A percentile compares a stretch with the other conserved stretches of the same genome.
phyloP scores from a whole-genome alignment of 1,284 basidiomycete genomes.

The Bondarzewia mesenterica region DNA sequence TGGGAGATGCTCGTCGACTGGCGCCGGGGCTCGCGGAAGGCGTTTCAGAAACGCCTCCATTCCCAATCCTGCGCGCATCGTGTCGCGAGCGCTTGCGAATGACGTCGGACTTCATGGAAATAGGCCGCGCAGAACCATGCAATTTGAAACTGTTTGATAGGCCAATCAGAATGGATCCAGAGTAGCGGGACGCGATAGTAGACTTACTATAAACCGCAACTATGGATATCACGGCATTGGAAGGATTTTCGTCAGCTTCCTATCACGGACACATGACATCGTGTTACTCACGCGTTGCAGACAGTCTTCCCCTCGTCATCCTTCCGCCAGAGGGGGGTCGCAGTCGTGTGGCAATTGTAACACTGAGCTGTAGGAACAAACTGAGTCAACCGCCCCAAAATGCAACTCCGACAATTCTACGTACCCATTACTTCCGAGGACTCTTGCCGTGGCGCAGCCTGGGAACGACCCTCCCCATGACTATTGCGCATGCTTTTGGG shows the following conservation, averaged over 20 bases:
- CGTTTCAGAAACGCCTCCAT: conserved; percentile 36
- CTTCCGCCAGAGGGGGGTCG: conserved; percentile 86
- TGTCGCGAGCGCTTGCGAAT: conserved; percentile 77
- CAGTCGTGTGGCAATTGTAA: conserved; percentile 85
- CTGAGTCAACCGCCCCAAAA: neutral
- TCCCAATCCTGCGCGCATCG: conserved; percentile 46
- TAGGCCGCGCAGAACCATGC: conserved; percentile 72
- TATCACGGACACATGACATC: neutral
- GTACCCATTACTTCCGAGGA: conserved; percentile 30
- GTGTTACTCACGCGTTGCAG: conserved; percentile 71
- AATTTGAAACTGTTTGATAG: conserved; percentile 52
- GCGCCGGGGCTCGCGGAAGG: conserved; percentile 66
- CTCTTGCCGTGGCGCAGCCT: conserved; percentile 49
- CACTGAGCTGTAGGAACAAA: conserved; percentile 52
- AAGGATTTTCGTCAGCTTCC: conserved; percentile 6
- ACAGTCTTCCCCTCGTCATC: conserved; percentile 89
- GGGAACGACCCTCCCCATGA: conserved; percentile 58
- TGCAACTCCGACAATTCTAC: conserved; percentile 14
- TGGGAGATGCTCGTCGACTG: conserved; percentile 64
- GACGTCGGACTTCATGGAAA: conserved; percentile 81
- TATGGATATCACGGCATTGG: conserved; percentile 10
- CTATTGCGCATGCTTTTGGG: conserved; percentile 76
- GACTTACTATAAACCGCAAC: conserved; percentile 48
- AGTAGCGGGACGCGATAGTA: conserved; percentile 7
- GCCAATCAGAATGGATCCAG: conserved; percentile 27